phyloP scores from a whole-genome alignment of 345 rosid genomes.

The Salix brachista region DNA sequence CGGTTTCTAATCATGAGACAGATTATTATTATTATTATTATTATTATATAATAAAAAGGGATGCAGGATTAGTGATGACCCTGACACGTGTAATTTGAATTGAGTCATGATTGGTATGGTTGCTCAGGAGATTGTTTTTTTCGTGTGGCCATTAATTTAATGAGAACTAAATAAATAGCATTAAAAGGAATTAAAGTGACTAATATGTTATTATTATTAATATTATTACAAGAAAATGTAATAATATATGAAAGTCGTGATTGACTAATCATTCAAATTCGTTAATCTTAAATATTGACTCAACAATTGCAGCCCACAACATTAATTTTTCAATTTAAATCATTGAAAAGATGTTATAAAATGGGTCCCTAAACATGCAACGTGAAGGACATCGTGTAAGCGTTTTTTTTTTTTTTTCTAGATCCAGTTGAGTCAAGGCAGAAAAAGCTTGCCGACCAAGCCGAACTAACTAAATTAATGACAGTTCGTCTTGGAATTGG shows the following conservation, averaged over 20 bases:
- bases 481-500: not conserved
- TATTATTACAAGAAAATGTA: no score
- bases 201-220: no score
- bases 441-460: constrained; percentile 12
- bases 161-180: no score
- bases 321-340: not conserved
- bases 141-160: not conserved
- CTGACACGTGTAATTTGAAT: constrained; percentile 17
- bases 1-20: constrained; percentile 38
- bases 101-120: not conserved
- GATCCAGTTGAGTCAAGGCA: constrained; percentile 12
- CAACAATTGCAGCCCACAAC: not conserved
- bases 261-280: no score
- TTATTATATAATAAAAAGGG: not conserved
- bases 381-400: not conserved
- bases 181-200: no score
- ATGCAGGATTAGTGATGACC: constrained; percentile 10
- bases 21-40: not conserved
- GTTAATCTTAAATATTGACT: no score
- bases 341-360: not conserved
- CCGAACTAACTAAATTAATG: not conserved
- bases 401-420: not conserved
- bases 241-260: not conserved
- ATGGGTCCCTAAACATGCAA: not conserved
- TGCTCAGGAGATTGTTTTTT: not conserved